These are phyloP conservation scores for Saturnispora gosingensis DNA, from an alignment of 805 yeast genomes.

Conservation along the genomic window DNA sequence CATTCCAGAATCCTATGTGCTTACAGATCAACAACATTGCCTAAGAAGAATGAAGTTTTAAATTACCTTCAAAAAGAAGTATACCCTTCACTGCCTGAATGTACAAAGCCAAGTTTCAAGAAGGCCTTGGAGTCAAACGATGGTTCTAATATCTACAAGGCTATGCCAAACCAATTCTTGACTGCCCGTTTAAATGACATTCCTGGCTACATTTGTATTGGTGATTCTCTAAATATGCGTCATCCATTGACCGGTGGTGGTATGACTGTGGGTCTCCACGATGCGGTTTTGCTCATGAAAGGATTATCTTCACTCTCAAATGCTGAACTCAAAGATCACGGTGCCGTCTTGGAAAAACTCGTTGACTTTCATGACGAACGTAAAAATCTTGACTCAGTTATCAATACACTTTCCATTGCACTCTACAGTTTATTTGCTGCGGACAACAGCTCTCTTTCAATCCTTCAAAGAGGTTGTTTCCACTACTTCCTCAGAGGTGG, in stretches of 20 bases:
- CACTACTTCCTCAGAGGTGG: conserved; percentile 81
- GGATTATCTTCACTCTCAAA: conserved; percentile 48
- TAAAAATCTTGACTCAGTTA: conserved; percentile 70
- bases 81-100: conserved; percentile 57
- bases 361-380: conserved; percentile 67
- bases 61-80: conserved; percentile 53
- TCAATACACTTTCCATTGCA: conserved; percentile 86
- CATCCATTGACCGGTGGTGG: conserved; percentile 99
- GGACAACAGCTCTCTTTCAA: conserved; percentile 49
- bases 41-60: conserved; percentile 48
- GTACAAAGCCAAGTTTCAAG: conserved; percentile 56
- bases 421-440: conserved; percentile 88
- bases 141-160: conserved; percentile 45
- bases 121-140: conserved; percentile 41
- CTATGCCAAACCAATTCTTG: conserved; percentile 91
- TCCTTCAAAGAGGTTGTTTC: conserved; percentile 85
- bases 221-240: conserved; percentile 95
- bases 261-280: conserved; percentile 94
- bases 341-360: conserved; percentile 45
- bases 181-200: conserved; percentile 64
- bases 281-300: conserved; percentile 60
- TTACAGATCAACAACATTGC: conserved; percentile 62
- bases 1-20: conserved; percentile 91
- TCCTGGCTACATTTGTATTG: conserved; percentile 73
- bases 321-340: conserved; percentile 50